Evolutionary conservation across 140 eudicot species (phyloP).

Genomic region (Stevia rebaudiana): DNA sequence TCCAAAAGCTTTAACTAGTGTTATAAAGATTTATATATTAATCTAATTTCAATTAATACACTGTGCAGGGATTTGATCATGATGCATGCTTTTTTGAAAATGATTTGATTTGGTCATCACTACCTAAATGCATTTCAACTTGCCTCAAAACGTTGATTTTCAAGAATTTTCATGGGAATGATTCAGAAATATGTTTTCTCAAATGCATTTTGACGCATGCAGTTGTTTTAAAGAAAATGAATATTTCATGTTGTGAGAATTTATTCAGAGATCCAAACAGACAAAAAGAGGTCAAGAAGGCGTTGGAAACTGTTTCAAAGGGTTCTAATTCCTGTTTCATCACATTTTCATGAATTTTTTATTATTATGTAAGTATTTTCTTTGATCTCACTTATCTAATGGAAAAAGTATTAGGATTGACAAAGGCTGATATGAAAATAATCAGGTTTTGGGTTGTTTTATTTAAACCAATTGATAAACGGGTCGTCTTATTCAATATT

Average conservation of each 20-base stretch:
- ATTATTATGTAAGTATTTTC: slow-evolving; percentile 14
- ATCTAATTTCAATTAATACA: neutral
- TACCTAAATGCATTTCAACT: slow-evolving; percentile 34
- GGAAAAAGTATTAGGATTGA: neutral
- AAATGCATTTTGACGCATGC: slow-evolving; percentile 35
- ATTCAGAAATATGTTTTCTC: slow-evolving; percentile 41
- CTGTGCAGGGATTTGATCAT: slow-evolving; percentile 41
- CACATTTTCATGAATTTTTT: slow-evolving; percentile 25
- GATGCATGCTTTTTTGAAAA: slow-evolving; percentile 20
- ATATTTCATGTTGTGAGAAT: slow-evolving; percentile 30
- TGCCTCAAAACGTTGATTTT: slow-evolving; percentile 40
- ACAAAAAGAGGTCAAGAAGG: slow-evolving; percentile 26
- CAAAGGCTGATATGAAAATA: neutral
- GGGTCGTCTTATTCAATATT: too few species aligned
- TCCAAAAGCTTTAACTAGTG: neutral
- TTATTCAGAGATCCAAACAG: slow-evolving; percentile 23
- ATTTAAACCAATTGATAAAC: neutral
- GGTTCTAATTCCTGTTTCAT: slow-evolving; percentile 34
- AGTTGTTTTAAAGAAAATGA: slow-evolving; percentile 32
- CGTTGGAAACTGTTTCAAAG: slow-evolving; percentile 20
- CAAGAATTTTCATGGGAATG: slow-evolving; percentile 39
- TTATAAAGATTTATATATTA: neutral
- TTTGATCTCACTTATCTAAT: neutral
- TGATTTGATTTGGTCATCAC: slow-evolving; percentile 25
- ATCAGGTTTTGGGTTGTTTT: neutral